phyloP scores from a whole-genome alignment of 805 yeast species.

The Babjeviella inositovora region DNA sequence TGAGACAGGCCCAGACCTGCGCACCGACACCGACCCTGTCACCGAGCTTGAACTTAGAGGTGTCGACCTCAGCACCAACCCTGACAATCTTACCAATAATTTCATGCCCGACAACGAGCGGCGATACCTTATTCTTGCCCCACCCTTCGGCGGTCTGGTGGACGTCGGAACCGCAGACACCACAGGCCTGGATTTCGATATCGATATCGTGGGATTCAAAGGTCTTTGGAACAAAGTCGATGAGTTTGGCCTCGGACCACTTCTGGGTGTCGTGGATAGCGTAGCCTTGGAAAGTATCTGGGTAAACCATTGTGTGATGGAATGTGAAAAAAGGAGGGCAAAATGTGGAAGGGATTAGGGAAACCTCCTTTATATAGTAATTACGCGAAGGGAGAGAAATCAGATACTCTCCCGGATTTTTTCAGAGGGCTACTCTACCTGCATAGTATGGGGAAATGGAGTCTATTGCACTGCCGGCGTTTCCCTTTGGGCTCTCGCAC shows the following conservation, averaged over 20 bases:
- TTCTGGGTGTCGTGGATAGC: constrained; percentile 16
- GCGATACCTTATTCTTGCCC: constrained; percentile 18
- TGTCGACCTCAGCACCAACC: constrained; percentile 15
- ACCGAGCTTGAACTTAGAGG: constrained; percentile 19
- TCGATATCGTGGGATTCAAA: constrained; percentile 15
- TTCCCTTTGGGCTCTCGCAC: no score
- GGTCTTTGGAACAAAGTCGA: constrained; percentile 15
- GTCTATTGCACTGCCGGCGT: no score
- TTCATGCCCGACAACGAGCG: constrained; percentile 33
- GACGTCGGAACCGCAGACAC: constrained; percentile 46
- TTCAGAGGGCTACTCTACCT: no score
- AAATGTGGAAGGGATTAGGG: constrained; percentile 22
- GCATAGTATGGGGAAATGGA: no score
- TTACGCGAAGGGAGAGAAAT: no score
- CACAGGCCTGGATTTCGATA: constrained; percentile 22
- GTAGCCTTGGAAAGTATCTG: constrained; percentile 19
- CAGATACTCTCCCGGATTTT: no score
- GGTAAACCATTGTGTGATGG: constrained; percentile 15
- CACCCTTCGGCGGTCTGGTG: constrained; percentile 36
- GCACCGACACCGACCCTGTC: constrained; percentile 31
- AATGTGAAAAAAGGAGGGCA: constrained; percentile 16
- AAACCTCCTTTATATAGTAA: constrained; percentile 18
- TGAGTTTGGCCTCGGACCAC: constrained; percentile 13
- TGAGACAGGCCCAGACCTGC: constrained; percentile 18
- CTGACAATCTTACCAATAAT: no score